Percentiles rank a stretch among this genome's conserved stretches.
Evolutionary conservation across 805 yeast genomes (phyloP).

Genomic region (Kodamaea sagamina): DNA sequence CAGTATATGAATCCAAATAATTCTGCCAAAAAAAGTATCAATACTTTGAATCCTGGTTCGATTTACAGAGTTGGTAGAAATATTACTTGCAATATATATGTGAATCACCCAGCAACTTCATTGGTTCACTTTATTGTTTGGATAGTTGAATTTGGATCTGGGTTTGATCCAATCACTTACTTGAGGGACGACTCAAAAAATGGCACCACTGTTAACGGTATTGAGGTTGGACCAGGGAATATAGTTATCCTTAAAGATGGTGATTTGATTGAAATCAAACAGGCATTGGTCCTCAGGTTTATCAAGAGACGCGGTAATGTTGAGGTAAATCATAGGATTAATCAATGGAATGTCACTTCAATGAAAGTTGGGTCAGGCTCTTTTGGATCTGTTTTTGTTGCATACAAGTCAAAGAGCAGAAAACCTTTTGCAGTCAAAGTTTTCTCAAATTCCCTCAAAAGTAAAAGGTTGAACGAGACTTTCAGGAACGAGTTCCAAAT

Average conservation of each 20-base stretch:
- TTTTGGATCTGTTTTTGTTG: slow-evolving; percentile 54
- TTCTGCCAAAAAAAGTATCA: no score
- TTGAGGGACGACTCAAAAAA: slow-evolving; percentile 47
- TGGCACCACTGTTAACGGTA: slow-evolving; percentile 50
- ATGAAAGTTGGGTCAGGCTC: slow-evolving; percentile 54
- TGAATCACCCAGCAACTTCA: no score
- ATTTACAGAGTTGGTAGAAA: no score
- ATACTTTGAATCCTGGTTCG: no score
- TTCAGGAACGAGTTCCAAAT: neutral
- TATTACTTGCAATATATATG: no score
- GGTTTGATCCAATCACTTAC: no score
- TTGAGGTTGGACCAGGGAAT: slow-evolving; percentile 28
- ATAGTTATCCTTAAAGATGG: slow-evolving; percentile 36
- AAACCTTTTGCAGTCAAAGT: slow-evolving; percentile 54
- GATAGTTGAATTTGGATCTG: no score
- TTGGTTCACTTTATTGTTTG: no score
- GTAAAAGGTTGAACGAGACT: slow-evolving; percentile 3
- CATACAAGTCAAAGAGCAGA: slow-evolving; percentile 23
- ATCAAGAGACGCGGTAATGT: no score
- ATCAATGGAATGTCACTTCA: slow-evolving; percentile 6
- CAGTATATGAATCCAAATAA: no score
- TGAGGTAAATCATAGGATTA: no score
- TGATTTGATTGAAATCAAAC: slow-evolving; percentile 42
- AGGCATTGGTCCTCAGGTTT: neutral
- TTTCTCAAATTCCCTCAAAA: slow-evolving; percentile 16